Conservation (phyloP, 305 asterid genomes). For the Solanum hybrid region DNA sequence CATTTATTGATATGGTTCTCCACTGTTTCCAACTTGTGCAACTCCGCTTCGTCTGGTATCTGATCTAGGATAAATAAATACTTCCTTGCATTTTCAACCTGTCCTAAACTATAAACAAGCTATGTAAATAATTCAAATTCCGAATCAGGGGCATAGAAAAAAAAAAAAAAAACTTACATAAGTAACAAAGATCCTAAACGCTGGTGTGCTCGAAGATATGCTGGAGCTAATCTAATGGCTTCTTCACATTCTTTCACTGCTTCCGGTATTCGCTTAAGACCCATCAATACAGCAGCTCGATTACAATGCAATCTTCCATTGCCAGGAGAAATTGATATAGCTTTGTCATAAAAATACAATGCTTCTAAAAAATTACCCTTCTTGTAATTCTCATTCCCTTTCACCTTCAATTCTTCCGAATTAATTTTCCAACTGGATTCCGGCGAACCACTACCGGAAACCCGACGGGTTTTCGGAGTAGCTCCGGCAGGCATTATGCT, state of each 20-base stretch:
- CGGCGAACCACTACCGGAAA: not conserved
- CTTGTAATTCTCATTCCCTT: constrained; percentile 61
- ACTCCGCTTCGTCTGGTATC: not conserved
- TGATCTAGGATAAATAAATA: not conserved
- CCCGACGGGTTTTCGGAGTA: not conserved
- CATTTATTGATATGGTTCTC: constrained; percentile 46
- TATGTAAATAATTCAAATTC: not conserved
- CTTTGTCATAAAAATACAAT: constrained; percentile 57
- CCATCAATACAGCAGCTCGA: constrained; percentile 64
- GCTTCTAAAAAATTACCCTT: constrained; percentile 59
- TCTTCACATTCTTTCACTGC: constrained; percentile 77
- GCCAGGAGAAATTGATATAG: constrained; percentile 48
- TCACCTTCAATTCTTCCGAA: constrained; percentile 54
- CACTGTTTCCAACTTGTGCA: not conserved
- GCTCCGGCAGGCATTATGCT: not conserved
- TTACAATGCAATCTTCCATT: constrained; percentile 64
- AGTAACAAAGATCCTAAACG: constrained; percentile 76
- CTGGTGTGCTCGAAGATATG: constrained; percentile 66
- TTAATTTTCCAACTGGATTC: not conserved
- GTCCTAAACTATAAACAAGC: not conserved
- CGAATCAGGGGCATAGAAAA: not conserved
- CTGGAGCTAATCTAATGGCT: constrained; percentile 72
- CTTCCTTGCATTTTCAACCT: not conserved
- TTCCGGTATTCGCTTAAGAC: constrained; percentile 37
- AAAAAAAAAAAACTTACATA: constrained; percentile 41